These are phyloP conservation scores for Russula olivacea DNA, from an alignment of 768 basidiomycete genomes.

Conservation along the genomic window DNA sequence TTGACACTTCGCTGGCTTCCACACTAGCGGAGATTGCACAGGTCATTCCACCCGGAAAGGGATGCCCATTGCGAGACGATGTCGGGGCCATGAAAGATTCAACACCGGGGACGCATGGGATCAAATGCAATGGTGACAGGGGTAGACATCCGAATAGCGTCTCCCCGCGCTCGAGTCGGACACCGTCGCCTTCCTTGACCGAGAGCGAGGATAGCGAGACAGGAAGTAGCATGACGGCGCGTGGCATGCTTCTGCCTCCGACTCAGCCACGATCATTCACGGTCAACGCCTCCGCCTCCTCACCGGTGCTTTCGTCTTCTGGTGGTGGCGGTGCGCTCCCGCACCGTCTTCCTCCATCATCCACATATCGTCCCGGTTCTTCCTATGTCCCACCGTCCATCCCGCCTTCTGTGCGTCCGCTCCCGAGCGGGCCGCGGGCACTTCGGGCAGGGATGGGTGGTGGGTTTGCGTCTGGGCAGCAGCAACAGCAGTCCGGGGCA, in stretches of 20 bases:
- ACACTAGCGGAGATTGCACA: background rate
- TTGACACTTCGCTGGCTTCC: background rate
- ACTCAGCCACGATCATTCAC: constrained; percentile 24
- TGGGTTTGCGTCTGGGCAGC: background rate
- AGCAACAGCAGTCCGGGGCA: background rate
- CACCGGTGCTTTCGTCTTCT: constrained; percentile 1
- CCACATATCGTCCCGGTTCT: constrained; percentile 20
- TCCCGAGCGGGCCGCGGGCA: constrained; percentile 25
- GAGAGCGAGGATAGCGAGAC: constrained; percentile 24
- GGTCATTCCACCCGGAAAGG: background rate
- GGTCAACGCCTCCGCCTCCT: background rate
- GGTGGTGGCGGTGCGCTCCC: background rate
- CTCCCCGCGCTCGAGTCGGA: constrained; percentile 12
- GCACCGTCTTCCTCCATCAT: constrained; percentile 20
- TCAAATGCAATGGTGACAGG: constrained; percentile 8
- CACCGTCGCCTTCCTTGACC: constrained; percentile 7
- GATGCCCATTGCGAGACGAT: background rate
- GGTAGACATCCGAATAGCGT: background rate
- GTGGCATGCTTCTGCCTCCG: constrained; percentile 17
- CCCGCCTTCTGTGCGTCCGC: constrained; percentile 19
- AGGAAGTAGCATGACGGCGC: background rate
- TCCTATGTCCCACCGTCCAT: constrained; percentile 19
- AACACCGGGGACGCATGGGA: background rate
- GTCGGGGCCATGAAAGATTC: constrained; percentile 1
- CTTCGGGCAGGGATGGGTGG: constrained; percentile 19